Evolutionary conservation across 2,329 filamentous ascomycete genomes (phyloP).

Genomic region (Ambrosiella xylebori): DNA sequence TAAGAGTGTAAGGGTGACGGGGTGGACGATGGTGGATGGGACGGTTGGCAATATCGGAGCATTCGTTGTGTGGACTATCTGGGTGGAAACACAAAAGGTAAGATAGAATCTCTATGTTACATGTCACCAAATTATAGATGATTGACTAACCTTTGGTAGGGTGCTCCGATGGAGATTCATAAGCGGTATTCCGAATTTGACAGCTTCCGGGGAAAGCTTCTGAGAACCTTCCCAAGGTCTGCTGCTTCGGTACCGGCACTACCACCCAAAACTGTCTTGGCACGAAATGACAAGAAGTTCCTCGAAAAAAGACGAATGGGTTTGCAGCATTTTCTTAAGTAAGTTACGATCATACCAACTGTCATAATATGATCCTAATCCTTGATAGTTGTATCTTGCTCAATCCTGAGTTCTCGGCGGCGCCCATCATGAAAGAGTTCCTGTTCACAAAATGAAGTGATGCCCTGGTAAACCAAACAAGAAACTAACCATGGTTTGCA

Average conservation of each 20-base stretch:
- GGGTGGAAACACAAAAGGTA: conserved; percentile 70
- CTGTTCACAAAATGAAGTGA: conserved; percentile 41
- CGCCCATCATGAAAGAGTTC: conserved; percentile 82
- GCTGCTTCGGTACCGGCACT: conserved; percentile 73
- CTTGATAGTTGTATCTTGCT: conserved; percentile 63
- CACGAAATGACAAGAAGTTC: conserved; percentile 69
- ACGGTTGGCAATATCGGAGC: conserved; percentile 50
- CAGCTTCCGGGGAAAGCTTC: conserved; percentile 54
- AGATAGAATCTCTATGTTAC: conserved; percentile 20
- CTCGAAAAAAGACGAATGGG: conserved; percentile 69
- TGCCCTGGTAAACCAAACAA: too few relatives aligned
- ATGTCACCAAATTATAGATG: background rate
- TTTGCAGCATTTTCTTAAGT: conserved; percentile 89
- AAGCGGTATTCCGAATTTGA: conserved; percentile 90
- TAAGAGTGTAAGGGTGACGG: conserved; percentile 41
- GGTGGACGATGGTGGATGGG: conserved; percentile 39
- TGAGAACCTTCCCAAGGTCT: conserved; percentile 69
- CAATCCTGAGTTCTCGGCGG: conserved; percentile 85
- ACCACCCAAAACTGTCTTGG: conserved; percentile 81
- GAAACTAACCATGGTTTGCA: too few relatives aligned
- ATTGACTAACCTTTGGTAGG: conserved; percentile 23
- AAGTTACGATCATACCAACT: conserved; percentile 20
- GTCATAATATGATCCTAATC: background rate
- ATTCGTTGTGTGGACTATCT: conserved; percentile 90
- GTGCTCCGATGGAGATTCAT: conserved; percentile 42